Base-by-base conservation (phyloP, 2,329 filamentous ascomycete genomes). In the Sclerotinia minor region DNA sequence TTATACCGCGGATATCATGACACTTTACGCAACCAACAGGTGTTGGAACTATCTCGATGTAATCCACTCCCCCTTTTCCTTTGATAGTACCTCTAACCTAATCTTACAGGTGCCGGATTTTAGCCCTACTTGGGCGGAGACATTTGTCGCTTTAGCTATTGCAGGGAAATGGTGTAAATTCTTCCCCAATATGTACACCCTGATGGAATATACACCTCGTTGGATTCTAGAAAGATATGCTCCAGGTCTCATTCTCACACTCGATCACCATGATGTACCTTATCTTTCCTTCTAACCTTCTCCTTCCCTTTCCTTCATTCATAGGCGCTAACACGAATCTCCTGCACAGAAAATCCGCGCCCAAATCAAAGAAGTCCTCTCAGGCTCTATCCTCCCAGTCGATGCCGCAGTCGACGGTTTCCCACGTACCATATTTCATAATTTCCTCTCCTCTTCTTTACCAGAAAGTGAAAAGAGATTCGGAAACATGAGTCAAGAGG, bases 1-100 rank as follows among this genome's bases (percentile, higher is more conserved):
- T 59, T 66, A 69, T 15, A 69, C 74, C 5, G 73, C 71, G 8
- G 77, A 78, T 69, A 69, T 75, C 5, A 72, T 61, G 3, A 61
- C 59, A 38, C 59, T 61, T 38, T 61, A 61, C 45, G 59, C 59
- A 35, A 61, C 59, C 2, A 61, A 61, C 5, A 45, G 59, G 38
- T 61, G 45, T 50, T 61, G 59, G 59, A 38, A 61, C 13, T 32
- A 61, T 61, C 59, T 61, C 32, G 45, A 61, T 38, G 59, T 61
- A 38, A 32, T 11, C 26, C 32, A 8, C 29, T 21, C 29, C 5
- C 19, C 32, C 44, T 32, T 38, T 6, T 6, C 21, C 3, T 35
- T 35, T 41, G n/a, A 38, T 2, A 61, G 19, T 13, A 38, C 11
- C 32, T 61, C 45, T 61, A 50, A 61, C 13, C 6, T 2, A 19